Percentiles rank a stretch among this genome's conserved stretches.
phyloP scores from a whole-genome alignment of 805 yeast species.

The Saturnispora silvae region DNA sequence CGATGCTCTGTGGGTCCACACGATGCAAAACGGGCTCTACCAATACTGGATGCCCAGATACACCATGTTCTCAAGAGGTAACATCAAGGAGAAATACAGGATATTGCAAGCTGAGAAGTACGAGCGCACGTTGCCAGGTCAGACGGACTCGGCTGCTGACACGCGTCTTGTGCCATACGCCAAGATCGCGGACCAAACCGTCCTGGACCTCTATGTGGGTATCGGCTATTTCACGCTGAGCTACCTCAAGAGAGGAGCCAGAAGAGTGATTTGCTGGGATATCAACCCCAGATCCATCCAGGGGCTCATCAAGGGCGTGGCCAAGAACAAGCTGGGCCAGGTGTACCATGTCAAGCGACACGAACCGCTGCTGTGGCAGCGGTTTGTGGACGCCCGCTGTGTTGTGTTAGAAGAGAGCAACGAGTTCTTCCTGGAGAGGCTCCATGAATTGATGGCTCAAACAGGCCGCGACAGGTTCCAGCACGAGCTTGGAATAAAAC shows the following conservation, averaged over 20 bases:
- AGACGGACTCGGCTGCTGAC: too few species aligned
- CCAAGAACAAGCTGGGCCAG: slow-evolving; percentile 29
- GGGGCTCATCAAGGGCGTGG: slow-evolving; percentile 52
- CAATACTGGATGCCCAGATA: slow-evolving; percentile 80
- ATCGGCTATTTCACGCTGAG: slow-evolving; percentile 76
- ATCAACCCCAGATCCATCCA: slow-evolving; percentile 75
- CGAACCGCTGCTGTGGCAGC: slow-evolving; percentile 18
- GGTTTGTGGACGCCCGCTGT: slow-evolving; percentile 18
- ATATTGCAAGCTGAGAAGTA: slow-evolving; percentile 31
- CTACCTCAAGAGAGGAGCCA: slow-evolving; percentile 47
- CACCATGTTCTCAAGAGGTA: slow-evolving; percentile 85
- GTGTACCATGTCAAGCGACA: slow-evolving; percentile 20
- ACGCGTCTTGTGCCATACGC: slow-evolving; percentile 4
- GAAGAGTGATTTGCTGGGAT: slow-evolving; percentile 63
- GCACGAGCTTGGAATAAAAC: slow-evolving; percentile 30
- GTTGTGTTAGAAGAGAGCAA: slow-evolving; percentile 59
- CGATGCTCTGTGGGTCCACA: slow-evolving; percentile 70
- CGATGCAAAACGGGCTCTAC: slow-evolving; percentile 58
- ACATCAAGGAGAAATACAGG: slow-evolving; percentile 69
- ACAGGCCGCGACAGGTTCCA: neutral
- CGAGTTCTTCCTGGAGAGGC: slow-evolving; percentile 35
- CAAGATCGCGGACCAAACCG: slow-evolving; percentile 29
- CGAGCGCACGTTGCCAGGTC: too few species aligned
- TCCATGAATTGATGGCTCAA: slow-evolving; percentile 17
- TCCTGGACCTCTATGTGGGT: slow-evolving; percentile 71